Conservation (phyloP, 2,329 filamentous ascomycete species). For the Pleomassaria siparia region DNA sequence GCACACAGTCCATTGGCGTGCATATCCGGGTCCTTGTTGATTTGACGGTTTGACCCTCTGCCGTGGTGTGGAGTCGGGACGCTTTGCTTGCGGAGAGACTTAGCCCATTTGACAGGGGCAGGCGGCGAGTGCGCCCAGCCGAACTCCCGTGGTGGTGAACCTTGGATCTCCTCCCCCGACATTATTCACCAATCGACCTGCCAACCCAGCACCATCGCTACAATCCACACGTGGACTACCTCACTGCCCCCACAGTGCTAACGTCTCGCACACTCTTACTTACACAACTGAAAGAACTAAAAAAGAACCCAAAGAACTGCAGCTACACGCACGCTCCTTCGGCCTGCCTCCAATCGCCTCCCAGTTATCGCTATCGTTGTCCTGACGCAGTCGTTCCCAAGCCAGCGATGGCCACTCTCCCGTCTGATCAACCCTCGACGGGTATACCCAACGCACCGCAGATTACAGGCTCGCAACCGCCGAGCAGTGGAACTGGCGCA, state of each 20-base stretch:
- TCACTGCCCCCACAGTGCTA: conserved; percentile 1
- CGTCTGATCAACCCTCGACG: conserved; percentile 29
- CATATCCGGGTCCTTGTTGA: background rate
- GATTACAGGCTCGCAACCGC: conserved; percentile 22
- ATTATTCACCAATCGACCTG: conserved; percentile 7
- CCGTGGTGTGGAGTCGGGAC: background rate
- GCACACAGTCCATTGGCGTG: background rate
- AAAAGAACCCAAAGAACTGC: too few species aligned
- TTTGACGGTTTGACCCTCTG: too few species aligned
- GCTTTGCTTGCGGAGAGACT: conserved; percentile 3
- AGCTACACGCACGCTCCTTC: too few species aligned
- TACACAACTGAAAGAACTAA: background rate
- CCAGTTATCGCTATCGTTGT: conserved; percentile 3
- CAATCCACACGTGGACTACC: background rate
- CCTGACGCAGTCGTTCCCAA: conserved; percentile 16
- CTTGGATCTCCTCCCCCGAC: background rate
- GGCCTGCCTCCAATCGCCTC: background rate
- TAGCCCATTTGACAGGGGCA: background rate
- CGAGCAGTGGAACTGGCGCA: conserved; percentile 21
- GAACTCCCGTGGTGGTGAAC: conserved; percentile 2
- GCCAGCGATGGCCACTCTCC: conserved; percentile 34
- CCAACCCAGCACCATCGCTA: background rate
- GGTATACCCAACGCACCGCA: conserved; percentile 25
- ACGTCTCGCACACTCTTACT: conserved; percentile 4
- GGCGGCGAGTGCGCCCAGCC: conserved; percentile 1